phyloP scores from a whole-genome alignment of 2,329 filamentous ascomycete genomes.

The Trichoderma hamatum region DNA sequence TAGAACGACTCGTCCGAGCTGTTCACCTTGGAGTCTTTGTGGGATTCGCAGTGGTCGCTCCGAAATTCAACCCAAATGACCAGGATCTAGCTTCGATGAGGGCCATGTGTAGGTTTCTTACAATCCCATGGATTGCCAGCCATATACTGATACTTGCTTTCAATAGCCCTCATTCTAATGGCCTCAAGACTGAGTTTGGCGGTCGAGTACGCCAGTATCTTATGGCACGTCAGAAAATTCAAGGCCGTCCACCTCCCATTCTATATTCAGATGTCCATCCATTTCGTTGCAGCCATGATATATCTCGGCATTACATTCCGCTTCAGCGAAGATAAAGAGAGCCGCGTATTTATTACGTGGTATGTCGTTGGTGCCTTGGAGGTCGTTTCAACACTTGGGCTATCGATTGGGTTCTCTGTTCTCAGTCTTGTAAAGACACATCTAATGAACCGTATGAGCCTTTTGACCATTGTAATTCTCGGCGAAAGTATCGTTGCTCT shows the following conservation, averaged over 20 bases:
- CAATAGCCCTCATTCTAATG: slow-evolving; percentile 50
- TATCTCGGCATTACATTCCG: slow-evolving; percentile 49
- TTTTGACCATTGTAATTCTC: slow-evolving; percentile 67
- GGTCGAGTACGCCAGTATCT: slow-evolving; percentile 55
- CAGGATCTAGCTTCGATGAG: slow-evolving; percentile 45
- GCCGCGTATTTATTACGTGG: slow-evolving; percentile 48
- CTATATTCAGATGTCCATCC: slow-evolving; percentile 41
- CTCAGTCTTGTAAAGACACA: slow-evolving; percentile 65
- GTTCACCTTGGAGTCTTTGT: slow-evolving; percentile 66
- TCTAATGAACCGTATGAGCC: slow-evolving; percentile 64
- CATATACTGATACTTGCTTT: background rate
- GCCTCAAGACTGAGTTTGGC: slow-evolving; percentile 57
- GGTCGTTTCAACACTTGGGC: slow-evolving; percentile 52
- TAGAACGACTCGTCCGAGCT: slow-evolving; percentile 58
- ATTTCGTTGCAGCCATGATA: slow-evolving; percentile 41
- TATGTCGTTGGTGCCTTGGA: slow-evolving; percentile 59
- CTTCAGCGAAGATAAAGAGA: slow-evolving; percentile 40
- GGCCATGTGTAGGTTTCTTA: slow-evolving; percentile 44
- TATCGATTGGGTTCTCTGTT: slow-evolving; percentile 58
- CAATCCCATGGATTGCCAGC: background rate
- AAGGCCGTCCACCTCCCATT: slow-evolving; percentile 43
- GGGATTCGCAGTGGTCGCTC: slow-evolving; percentile 64
- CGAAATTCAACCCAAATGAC: slow-evolving; percentile 46
- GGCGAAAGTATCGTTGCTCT: slow-evolving; percentile 68
- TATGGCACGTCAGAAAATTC: slow-evolving; percentile 48